Evolutionary conservation across 192 early-diverging fungal species (phyloP).

Genomic region (Backusella parvicylindrica): DNA sequence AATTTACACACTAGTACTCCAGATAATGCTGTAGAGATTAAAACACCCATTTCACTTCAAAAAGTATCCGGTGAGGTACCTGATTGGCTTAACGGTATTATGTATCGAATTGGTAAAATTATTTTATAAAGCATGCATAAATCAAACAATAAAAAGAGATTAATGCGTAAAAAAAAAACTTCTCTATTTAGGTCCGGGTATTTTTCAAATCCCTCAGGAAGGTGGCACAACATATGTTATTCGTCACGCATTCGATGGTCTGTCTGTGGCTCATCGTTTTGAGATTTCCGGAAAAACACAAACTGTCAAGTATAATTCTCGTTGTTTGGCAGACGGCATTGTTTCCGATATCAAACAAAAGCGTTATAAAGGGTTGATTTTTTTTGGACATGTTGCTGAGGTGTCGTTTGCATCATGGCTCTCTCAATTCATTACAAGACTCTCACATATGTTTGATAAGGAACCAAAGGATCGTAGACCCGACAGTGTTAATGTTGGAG

Average conservation of each 20-base stretch:
- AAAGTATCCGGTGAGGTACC: constrained; percentile 42
- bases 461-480: neutral
- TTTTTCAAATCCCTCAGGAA: constrained; percentile 17
- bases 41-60: constrained; percentile 21
- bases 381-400: constrained; percentile 18
- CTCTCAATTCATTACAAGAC: neutral
- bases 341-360: constrained; percentile 10
- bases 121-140: neutral
- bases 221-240: constrained; percentile 23
- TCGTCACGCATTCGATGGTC: constrained; percentile 32
- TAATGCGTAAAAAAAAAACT: neutral
- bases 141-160: neutral
- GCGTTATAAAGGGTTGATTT: constrained; percentile 1
- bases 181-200: constrained; percentile 22
- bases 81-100: constrained; percentile 45
- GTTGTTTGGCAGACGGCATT: constrained; percentile 17
- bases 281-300: constrained; percentile 10
- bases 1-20: neutral
- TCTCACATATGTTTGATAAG: neutral
- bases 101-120: constrained; percentile 46
- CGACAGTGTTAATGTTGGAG: constrained; percentile 4
- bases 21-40: constrained; percentile 35
- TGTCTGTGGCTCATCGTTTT: constrained; percentile 31
- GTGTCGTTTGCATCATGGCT: neutral
- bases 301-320: constrained; percentile 22